A percentile compares a stretch with the other conserved stretches of the same genome.
phyloP scores from a whole-genome alignment of 768 basidiomycete genomes.

The Boletus coccyginus region DNA sequence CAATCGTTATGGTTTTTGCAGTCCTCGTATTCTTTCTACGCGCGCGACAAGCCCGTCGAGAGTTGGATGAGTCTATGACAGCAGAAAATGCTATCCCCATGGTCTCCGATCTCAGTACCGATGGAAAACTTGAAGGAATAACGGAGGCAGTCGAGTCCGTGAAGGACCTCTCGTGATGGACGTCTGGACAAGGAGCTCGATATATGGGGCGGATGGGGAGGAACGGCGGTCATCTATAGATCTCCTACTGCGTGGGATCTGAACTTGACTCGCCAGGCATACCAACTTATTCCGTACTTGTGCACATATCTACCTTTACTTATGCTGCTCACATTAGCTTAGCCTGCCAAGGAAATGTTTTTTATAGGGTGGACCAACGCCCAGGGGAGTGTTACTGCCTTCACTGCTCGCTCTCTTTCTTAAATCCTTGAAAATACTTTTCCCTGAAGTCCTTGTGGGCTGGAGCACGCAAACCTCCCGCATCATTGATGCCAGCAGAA shows the following conservation, averaged over 20 bases:
- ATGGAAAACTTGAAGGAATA: not conserved
- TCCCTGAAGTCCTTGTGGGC: constrained; percentile 89
- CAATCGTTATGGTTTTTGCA: constrained; percentile 41
- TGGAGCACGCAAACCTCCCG: constrained; percentile 49
- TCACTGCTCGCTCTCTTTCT: constrained; percentile 32
- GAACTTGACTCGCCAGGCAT: not conserved
- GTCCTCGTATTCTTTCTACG: constrained; percentile 47
- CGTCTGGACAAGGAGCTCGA: not conserved
- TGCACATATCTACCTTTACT: not conserved
- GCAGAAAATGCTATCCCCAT: not conserved
- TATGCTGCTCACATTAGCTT: not conserved
- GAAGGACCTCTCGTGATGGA: not conserved
- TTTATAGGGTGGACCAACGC: not conserved
- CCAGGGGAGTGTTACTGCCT: not conserved
- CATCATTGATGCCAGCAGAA: constrained; percentile 11
- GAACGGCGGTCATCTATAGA: not conserved
- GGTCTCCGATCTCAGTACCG: not conserved
- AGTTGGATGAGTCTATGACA: constrained; percentile 55
- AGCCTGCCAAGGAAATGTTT: not conserved
- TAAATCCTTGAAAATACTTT: constrained; percentile 86
- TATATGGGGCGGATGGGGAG: not conserved
- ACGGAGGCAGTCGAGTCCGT: not conserved
- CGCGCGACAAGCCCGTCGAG: constrained; percentile 62
- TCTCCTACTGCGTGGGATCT: not conserved
- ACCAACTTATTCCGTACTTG: not conserved